Conservation (phyloP, 1,139 yeast genomes). For the Candida labiduridarum region DNA sequence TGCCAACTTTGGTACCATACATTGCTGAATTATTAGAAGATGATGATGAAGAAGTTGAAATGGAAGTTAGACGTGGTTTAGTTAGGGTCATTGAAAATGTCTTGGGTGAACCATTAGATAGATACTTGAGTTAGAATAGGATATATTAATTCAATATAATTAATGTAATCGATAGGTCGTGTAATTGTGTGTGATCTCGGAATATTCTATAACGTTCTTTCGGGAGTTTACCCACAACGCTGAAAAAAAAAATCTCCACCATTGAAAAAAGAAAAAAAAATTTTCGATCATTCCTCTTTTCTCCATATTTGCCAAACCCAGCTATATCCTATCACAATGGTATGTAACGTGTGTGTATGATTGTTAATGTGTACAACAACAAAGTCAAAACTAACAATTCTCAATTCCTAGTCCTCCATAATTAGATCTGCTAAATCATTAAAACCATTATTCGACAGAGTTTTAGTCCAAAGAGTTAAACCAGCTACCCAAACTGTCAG, state of each 20-base stretch:
- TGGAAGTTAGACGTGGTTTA: conserved; percentile 88
- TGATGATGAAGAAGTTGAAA: conserved; percentile 90
- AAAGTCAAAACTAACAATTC: conserved; percentile 19
- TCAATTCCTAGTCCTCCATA: conserved; percentile 41
- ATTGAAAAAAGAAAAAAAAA: conserved; percentile 1
- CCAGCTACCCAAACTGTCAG: conserved; percentile 92
- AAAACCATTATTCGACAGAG: conserved; percentile 93
- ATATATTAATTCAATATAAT: background rate
- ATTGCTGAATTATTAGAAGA: conserved; percentile 95
- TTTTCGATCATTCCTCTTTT: background rate
- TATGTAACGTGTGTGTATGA: conserved; percentile 3
- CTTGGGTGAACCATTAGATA: conserved; percentile 91
- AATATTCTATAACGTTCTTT: conserved; percentile 11
- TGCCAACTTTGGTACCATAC: conserved; percentile 93
- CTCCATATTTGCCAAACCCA: background rate
- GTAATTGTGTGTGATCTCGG: conserved; percentile 12
- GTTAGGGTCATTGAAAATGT: conserved; percentile 91
- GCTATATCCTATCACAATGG: conserved; percentile 8
- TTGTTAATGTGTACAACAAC: background rate
- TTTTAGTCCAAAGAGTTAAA: conserved; percentile 90
- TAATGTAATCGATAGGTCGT: conserved; percentile 9
- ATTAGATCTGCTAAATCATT: conserved; percentile 86
- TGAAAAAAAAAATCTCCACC: background rate
- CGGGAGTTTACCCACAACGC: no score
- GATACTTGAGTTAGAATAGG: conserved; percentile 65